Conservation (phyloP, 2,329 filamentous ascomycete genomes). For the Grosmannia serpens region DNA sequence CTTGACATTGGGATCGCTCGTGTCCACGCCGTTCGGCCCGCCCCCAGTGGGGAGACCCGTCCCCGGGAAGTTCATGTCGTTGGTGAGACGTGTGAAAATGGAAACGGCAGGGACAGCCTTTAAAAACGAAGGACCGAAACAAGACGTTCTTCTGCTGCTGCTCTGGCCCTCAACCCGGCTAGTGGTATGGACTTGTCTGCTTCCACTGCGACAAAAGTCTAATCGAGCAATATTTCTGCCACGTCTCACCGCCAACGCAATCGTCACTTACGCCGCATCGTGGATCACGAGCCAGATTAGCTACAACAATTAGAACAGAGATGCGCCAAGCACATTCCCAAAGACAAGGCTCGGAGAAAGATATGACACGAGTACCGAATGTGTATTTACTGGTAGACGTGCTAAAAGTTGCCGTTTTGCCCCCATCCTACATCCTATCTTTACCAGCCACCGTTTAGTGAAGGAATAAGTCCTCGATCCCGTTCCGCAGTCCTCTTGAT, state of each 20-base stretch:
- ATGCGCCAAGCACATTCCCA: neutral
- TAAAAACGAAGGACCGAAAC: neutral
- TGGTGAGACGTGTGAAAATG: neutral
- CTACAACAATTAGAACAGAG: neutral
- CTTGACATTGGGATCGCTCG: constrained; percentile 41
- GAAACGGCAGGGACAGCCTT: neutral
- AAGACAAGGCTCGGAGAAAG: neutral
- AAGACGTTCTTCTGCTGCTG: neutral
- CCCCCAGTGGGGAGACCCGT: constrained; percentile 13
- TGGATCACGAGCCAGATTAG: too few relatives aligned
- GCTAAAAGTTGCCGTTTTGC: neutral
- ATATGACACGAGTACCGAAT: neutral
- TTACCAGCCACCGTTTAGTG: constrained; percentile 16
- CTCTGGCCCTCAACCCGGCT: neutral
- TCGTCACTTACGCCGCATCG: neutral
- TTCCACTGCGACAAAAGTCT: neutral
- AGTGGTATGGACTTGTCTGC: neutral
- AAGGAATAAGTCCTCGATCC: constrained; percentile 52
- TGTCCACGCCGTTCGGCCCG: constrained; percentile 18
- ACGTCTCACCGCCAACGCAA: constrained; percentile 20
- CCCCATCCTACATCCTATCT: neutral
- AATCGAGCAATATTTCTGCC: constrained; percentile 28
- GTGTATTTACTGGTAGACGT: constrained; percentile 7
- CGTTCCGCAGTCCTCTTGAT: constrained; percentile 45
- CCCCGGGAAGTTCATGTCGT: constrained; percentile 28